phyloP scores from a whole-genome alignment of 441 rosid genomes.

The Macaranga tanarius region DNA sequence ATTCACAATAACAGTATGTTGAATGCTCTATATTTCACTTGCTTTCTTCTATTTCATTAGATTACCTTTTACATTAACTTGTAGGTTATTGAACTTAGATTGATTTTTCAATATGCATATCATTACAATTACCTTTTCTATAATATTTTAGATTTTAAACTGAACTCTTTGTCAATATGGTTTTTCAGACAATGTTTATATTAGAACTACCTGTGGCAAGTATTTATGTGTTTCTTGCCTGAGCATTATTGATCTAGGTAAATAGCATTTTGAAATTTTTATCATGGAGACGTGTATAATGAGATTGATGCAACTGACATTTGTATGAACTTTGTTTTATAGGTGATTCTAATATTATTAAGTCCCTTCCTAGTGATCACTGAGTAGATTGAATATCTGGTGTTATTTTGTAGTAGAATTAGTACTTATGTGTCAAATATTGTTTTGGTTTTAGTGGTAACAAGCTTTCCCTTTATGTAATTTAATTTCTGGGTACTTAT shows the following conservation, averaged over 20 bases:
- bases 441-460: too few species aligned
- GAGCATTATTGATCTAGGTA: constrained; percentile 81
- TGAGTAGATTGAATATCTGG: constrained; percentile 15
- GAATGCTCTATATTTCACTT: too few species aligned
- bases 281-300: not conserved
- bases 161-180: not conserved
- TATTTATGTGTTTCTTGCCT: constrained; percentile 86
- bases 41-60: too few species aligned
- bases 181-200: constrained; percentile 65
- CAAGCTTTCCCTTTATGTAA: too few species aligned
- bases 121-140: not conserved
- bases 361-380: constrained; percentile 53
- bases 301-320: not conserved
- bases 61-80: too few species aligned
- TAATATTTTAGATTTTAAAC: too few species aligned
- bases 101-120: not conserved
- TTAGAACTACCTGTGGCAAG: constrained; percentile 90
- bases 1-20: too few species aligned
- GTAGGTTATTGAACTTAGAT: too few species aligned
- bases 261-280: not conserved
- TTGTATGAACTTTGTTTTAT: not conserved
- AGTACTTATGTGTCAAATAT: not conserved
- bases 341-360: constrained; percentile 77
- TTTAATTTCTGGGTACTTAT: too few species aligned
- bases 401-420: not conserved